phyloP scores from a whole-genome alignment of 805 yeast genomes.

The Starmerella sirachaensis region DNA sequence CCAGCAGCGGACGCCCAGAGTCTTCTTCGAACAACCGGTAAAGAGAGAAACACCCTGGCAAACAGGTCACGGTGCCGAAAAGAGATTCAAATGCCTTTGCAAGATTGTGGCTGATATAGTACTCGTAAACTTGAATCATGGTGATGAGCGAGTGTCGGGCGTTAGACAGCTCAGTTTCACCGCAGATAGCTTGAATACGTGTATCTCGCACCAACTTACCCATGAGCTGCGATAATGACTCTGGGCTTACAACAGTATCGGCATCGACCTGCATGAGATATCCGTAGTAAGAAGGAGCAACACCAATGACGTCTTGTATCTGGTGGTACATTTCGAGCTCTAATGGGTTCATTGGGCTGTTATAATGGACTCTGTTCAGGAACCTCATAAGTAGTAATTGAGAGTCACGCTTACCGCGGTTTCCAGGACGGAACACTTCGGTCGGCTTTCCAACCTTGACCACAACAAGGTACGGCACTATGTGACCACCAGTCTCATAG shows the following conservation, averaged over 20 bases:
- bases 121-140: constrained; percentile 51
- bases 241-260: constrained; percentile 47
- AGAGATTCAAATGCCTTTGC: constrained; percentile 52
- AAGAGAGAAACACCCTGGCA: constrained; percentile 54
- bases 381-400: constrained; percentile 50
- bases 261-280: constrained; percentile 49
- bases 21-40: constrained; percentile 44
- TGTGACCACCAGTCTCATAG: constrained; percentile 44
- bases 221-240: constrained; percentile 42
- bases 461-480: constrained; percentile 43
- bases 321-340: constrained; percentile 44
- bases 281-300: constrained; percentile 46
- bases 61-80: constrained; percentile 52
- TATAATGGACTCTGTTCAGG: constrained; percentile 48
- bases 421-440: constrained; percentile 47
- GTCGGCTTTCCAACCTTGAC: constrained; percentile 53
- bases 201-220: constrained; percentile 48
- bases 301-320: constrained; percentile 46
- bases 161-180: constrained; percentile 48
- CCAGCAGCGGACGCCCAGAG: constrained; percentile 46
- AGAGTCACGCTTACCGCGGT: constrained; percentile 55
- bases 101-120: constrained; percentile 51
- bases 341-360: constrained; percentile 47
- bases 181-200: constrained; percentile 46
- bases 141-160: constrained; percentile 43